phyloP scores from a whole-genome alignment of 2,329 filamentous ascomycete genomes.

The Colletotrichum noveboracense region DNA sequence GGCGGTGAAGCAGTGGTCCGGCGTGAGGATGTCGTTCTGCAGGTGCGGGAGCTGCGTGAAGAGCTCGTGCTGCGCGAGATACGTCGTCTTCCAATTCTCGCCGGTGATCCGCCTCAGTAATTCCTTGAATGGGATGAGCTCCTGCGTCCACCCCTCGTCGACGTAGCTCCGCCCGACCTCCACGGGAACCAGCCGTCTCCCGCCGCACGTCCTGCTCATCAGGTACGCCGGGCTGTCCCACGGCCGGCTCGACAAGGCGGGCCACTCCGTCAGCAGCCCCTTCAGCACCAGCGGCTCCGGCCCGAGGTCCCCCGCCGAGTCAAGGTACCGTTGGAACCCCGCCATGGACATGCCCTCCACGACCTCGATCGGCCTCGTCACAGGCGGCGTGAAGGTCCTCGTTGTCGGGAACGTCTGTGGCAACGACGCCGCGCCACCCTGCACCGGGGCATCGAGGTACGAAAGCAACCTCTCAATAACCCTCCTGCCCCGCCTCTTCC shows the following conservation, averaged over 20 bases:
- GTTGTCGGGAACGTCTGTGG: slow-evolving; percentile 28
- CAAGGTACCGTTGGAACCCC: slow-evolving; percentile 67
- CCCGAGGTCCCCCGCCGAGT: slow-evolving; percentile 23
- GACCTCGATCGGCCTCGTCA: slow-evolving; percentile 46
- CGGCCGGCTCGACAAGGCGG: slow-evolving; percentile 68
- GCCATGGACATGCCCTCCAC: slow-evolving; percentile 56
- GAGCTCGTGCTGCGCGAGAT: slow-evolving; percentile 91
- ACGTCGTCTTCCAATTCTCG: slow-evolving; percentile 40
- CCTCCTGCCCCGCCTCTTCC: slow-evolving; percentile 48
- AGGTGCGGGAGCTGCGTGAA: slow-evolving; percentile 82
- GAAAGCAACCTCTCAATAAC: slow-evolving; percentile 50
- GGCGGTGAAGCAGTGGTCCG: slow-evolving; percentile 82
- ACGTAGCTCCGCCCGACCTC: slow-evolving; percentile 90
- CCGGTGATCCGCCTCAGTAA: slow-evolving; percentile 70
- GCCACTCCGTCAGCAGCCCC: slow-evolving; percentile 73
- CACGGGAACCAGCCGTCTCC: slow-evolving; percentile 81
- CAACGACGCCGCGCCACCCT: background rate
- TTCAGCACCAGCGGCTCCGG: slow-evolving; percentile 73
- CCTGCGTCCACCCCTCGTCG: slow-evolving; percentile 83
- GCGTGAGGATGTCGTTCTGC: slow-evolving; percentile 76
- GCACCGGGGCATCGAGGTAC: background rate
- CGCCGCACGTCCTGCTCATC: slow-evolving; percentile 73
- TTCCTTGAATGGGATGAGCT: slow-evolving; percentile 74
- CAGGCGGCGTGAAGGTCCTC: slow-evolving; percentile 42
- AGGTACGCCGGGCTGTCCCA: slow-evolving; percentile 83